Evolutionary conservation across 2,329 filamentous ascomycete species (phyloP).

Genomic region (Graphium sp.): DNA sequence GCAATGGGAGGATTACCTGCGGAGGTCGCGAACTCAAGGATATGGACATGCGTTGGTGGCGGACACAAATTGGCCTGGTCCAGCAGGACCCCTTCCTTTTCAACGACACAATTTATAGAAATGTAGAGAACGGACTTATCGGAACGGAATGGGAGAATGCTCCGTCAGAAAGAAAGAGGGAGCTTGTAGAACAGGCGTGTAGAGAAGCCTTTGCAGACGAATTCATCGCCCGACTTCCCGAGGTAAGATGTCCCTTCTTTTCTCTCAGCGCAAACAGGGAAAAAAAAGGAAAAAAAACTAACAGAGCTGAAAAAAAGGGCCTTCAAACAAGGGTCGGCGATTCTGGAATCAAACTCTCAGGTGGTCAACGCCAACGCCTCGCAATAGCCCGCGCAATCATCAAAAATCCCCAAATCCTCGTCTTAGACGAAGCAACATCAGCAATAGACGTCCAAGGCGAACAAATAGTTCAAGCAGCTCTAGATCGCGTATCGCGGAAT

Average conservation of each 20-base stretch:
- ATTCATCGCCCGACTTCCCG: slow-evolving; percentile 30
- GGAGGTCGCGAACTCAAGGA: slow-evolving; percentile 34
- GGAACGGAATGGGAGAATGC: slow-evolving; percentile 21
- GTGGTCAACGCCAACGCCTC: slow-evolving; percentile 49
- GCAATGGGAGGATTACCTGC: slow-evolving; percentile 25
- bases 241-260: slow-evolving; percentile 7
- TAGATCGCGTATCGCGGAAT: slow-evolving; percentile 31
- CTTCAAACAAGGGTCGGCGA: slow-evolving; percentile 28
- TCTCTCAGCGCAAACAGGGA: background rate
- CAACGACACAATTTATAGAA: slow-evolving; percentile 41
- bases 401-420: slow-evolving; percentile 30
- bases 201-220: slow-evolving; percentile 31
- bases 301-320: background rate
- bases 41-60: slow-evolving; percentile 47
- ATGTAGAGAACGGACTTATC: slow-evolving; percentile 26
- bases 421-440: slow-evolving; percentile 51
- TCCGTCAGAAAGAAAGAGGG: slow-evolving; percentile 31
- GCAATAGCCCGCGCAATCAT: slow-evolving; percentile 34
- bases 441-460: slow-evolving; percentile 26
- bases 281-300: background rate
- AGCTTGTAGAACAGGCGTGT: slow-evolving; percentile 26
- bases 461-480: slow-evolving; percentile 32
- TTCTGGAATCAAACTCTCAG: slow-evolving; percentile 40
- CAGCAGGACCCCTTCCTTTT: slow-evolving; percentile 55
- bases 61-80: slow-evolving; percentile 45